Evolutionary conservation across 2,329 filamentous ascomycete genomes (phyloP), one percentile per base, ranked within the genome.

Genomic region (Amylocarpus encephaloides): DNA sequence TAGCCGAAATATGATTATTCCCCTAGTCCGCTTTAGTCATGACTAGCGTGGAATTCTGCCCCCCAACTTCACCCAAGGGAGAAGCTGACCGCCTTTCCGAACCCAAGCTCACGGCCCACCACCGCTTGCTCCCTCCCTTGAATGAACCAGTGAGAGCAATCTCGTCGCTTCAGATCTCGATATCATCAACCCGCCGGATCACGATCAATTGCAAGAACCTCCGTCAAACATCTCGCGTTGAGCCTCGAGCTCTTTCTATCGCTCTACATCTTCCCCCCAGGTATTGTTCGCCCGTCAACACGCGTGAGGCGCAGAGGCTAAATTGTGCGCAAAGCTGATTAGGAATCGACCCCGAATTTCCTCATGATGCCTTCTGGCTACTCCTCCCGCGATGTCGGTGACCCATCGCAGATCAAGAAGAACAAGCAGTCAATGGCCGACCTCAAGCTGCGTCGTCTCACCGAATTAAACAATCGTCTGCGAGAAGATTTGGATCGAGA

Each of bases 361-460:
- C 38, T 52, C 58, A 59, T 52, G 36, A 77, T 68, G 57, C 83
- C 83, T 79, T 78, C 81, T 70, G 75, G 79, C 59, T 85, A 83
- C 71, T 82, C 80, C 51, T 83, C 80, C 43, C 78, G 81, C 63
- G 81, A 85, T 66, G 78, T 80, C 55, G 79, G 79, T 70, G 81
- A 85, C 67, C 79, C 80, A 68, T 79, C 78, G 64, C 80, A 84
- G 68, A 80, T 82, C 63, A 83, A 80, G 79, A 95, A 91, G 76
- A 97, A 94, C 77, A 96, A 96, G 78, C 93, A 97, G 75, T 95
- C 89, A 69, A 97, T 98, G 88, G 92, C 92, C 62, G 93, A 98
- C 70, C 81, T 98, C 59, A 98, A 98, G 79, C 82, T 97, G 65
- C 85, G 93, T 66, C 86, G 93, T 59, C 78, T 98, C 71, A 97